phyloP scores from a whole-genome alignment of 1,139 yeast species.

The Debaryomyces sp. region DNA sequence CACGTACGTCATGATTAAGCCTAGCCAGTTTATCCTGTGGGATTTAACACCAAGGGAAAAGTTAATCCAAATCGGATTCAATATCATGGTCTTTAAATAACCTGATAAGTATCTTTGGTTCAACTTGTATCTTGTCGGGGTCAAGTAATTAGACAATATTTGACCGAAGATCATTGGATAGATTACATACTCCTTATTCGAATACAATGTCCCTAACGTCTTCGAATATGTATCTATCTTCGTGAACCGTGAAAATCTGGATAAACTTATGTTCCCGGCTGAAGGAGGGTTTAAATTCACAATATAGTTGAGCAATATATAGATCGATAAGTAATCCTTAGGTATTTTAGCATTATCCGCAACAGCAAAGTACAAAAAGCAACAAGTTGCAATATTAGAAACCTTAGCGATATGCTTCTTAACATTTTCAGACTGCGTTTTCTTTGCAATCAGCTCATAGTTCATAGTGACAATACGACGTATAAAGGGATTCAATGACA shows the following conservation, averaged over 20 bases:
- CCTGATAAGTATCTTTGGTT: conserved; percentile 41
- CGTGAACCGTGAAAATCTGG: conserved; percentile 23
- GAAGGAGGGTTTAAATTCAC: conserved; percentile 41
- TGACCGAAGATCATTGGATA: conserved; percentile 45
- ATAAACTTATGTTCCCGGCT: conserved; percentile 29
- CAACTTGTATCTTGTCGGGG: conserved; percentile 42
- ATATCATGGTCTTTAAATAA: conserved; percentile 32
- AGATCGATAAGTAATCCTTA: conserved; percentile 43
- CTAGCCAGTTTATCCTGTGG: conserved; percentile 33
- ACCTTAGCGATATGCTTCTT: conserved; percentile 15
- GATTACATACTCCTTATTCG: conserved; percentile 35
- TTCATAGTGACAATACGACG: conserved; percentile 12
- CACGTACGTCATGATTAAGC: conserved; percentile 29
- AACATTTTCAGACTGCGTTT: not conserved
- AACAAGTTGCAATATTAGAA: conserved; percentile 32
- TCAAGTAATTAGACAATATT: conserved; percentile 44
- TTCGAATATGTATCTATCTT: not conserved
- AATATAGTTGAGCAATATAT: conserved; percentile 36
- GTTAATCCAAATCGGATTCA: conserved; percentile 50
- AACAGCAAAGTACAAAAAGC: conserved; percentile 35
- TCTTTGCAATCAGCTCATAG: not conserved
- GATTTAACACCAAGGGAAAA: conserved; percentile 32
- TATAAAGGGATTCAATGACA: conserved; percentile 36
- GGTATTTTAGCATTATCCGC: conserved; percentile 32
- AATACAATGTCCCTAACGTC: conserved; percentile 20